Base-by-base conservation (phyloP, 2,329 filamentous ascomycete species). In the Stachybotrys chlorohalonatus region DNA sequence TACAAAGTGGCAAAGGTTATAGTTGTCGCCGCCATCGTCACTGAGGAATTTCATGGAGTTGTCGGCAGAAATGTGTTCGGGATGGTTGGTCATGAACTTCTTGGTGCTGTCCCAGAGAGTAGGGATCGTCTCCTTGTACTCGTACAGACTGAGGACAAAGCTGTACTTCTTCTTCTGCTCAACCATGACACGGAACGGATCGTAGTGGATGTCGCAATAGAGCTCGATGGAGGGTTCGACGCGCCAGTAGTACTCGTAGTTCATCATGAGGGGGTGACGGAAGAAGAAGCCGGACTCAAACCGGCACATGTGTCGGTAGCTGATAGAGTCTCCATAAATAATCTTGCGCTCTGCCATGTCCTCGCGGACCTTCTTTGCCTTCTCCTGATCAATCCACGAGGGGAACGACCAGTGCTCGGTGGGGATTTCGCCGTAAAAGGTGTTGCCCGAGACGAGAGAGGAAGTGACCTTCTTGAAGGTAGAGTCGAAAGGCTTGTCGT, bases 201-300 rank as follows among this genome's bases (percentile, higher is more conserved):
- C 94, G 72, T 95, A 95, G 72, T 90, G 82, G 66, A 99, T 82
- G 68, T 99, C 94, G 75, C 94, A 99, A 81, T 84, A 96, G 58
- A 99, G 86, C 77, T 97, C 89, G 68, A 99, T 85, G 73, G 89
- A 94, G 64, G 94, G 94, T 80, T 99, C 94, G 13, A 99, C 94
- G 63, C 95, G 90, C 94, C 94, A 99, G 82, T 99, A 99, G 83
- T 90, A 99, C 69, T 99, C 94, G 73, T 95, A 99, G 70, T 97
- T 91, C 71, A 89, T 75, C 89, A 99, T 92, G 62, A 96, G 76
- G 32, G 84, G 82, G 71, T 99, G 94, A 58, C 88, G 90, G 84
- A 97, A 99, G 81, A 99, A 99, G 81, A 99, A 99, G 46, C 94
- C 94, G 7, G 93, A 97, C 74, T 99, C 94, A 69, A 96, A 99